A percentile compares a stretch with the other conserved stretches of the same genome.
Evolutionary conservation across 2,329 filamentous ascomycete genomes (phyloP).

Genomic region (Claviceps cyperi): DNA sequence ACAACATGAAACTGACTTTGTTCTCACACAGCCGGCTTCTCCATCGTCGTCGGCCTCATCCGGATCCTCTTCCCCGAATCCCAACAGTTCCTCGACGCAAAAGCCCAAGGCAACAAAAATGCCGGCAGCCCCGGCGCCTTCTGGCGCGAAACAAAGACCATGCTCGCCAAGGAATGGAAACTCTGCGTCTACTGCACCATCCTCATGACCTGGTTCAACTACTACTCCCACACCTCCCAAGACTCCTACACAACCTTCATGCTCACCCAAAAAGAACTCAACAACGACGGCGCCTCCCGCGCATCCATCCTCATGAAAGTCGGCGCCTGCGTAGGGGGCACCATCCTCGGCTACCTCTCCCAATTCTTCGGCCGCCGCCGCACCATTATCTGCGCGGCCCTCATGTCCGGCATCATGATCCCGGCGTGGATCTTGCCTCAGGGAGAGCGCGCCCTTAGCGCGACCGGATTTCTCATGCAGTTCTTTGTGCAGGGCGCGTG

Average conservation of each 20-base stretch:
- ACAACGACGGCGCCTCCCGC: conserved; percentile 49
- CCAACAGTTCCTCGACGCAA: conserved; percentile 58
- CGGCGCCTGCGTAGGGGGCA: conserved; percentile 60
- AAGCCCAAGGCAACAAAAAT: conserved; percentile 42
- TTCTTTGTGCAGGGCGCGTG: conserved; percentile 53
- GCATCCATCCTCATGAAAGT: conserved; percentile 72
- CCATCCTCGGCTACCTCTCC: conserved; percentile 57
- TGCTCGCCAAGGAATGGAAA: conserved; percentile 58
- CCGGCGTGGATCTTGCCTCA: conserved; percentile 56
- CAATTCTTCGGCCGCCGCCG: conserved; percentile 63
- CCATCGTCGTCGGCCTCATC: conserved; percentile 52
- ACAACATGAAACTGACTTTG: neutral
- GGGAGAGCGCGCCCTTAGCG: conserved; percentile 44
- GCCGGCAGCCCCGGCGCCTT: conserved; percentile 36
- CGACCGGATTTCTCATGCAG: conserved; percentile 53
- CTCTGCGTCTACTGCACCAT: conserved; percentile 66
- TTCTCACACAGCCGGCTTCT: conserved; percentile 37
- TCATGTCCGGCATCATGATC: conserved; percentile 47
- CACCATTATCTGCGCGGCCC: conserved; percentile 45
- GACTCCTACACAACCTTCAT: conserved; percentile 76
- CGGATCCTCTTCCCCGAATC: conserved; percentile 60
- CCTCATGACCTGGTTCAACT: conserved; percentile 65
- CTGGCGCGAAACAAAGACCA: conserved; percentile 53
- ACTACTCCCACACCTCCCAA: conserved; percentile 66
- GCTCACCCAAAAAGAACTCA: conserved; percentile 55